phyloP scores from a whole-genome alignment of 2,329 filamentous ascomycete genomes.

The Graphilbum sp. region DNA sequence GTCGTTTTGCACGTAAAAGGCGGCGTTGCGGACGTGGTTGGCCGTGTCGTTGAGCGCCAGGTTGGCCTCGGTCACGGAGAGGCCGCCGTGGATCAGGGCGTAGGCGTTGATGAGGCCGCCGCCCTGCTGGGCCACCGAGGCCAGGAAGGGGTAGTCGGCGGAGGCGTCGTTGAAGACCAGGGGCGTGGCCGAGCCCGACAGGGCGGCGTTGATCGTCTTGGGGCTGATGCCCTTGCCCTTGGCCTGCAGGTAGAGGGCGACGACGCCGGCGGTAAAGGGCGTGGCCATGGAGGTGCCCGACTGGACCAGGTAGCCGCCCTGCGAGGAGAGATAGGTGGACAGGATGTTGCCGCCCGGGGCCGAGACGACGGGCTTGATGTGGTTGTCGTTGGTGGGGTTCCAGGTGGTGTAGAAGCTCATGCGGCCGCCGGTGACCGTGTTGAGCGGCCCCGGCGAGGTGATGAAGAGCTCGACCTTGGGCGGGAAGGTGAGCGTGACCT shows the following conservation, averaged over 20 bases:
- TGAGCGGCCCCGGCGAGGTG: constrained; percentile 9
- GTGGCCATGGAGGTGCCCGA: constrained; percentile 39
- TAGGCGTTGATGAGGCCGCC: constrained; percentile 42
- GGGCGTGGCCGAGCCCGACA: neutral
- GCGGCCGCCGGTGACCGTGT: constrained; percentile 28
- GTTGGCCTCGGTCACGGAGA: constrained; percentile 34
- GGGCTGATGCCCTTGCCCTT: too few relatives aligned
- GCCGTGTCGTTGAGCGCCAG: constrained; percentile 46
- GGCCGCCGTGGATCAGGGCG: constrained; percentile 38
- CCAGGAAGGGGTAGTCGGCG: neutral
- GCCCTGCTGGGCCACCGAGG: constrained; percentile 34
- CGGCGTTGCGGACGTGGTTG: constrained; percentile 13
- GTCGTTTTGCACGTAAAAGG: constrained; percentile 40
- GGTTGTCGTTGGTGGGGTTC: constrained; percentile 29
- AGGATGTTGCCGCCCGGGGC: constrained; percentile 33
- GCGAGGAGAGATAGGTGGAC: constrained; percentile 28
- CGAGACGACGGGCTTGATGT: constrained; percentile 30
- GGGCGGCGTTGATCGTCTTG: too few relatives aligned
- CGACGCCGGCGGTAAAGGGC: constrained; percentile 27
- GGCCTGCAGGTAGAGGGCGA: constrained; percentile 34
- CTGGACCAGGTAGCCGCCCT: constrained; percentile 28
- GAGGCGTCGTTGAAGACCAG: neutral
- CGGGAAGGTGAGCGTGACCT: neutral
- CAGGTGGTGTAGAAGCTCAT: constrained; percentile 23
- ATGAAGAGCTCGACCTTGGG: neutral